These are phyloP conservation scores for Abelmoschus esculentus DNA, from an alignment of 345 rosid genomes.

Conservation along the genomic window DNA sequence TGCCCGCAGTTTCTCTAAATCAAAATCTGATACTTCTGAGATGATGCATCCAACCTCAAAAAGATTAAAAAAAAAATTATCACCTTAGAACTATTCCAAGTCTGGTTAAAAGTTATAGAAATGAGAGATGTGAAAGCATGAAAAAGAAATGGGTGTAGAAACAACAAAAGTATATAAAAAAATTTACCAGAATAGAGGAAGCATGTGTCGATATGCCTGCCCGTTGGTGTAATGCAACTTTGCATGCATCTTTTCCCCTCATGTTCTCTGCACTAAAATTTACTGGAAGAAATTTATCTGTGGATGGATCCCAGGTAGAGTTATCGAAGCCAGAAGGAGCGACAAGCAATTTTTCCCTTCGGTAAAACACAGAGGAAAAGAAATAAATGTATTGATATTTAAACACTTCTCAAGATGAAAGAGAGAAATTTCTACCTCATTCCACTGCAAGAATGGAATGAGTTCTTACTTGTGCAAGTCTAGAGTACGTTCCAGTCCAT, in stretches of 20 bases:
- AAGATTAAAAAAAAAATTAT: conserved; percentile 8
- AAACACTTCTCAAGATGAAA: not conserved
- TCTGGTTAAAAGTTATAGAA: not conserved
- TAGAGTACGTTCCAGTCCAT: conserved; percentile 57
- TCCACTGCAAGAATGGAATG: conserved; percentile 10
- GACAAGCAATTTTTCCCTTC: conserved; percentile 59
- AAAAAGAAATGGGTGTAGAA: not conserved
- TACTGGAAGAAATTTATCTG: conserved; percentile 47
- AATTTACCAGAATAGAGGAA: conserved; percentile 40
- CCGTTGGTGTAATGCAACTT: conserved; percentile 41
- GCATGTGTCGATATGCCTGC: conserved; percentile 35
- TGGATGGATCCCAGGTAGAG: conserved; percentile 62
- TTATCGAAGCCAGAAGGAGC: conserved; percentile 51
- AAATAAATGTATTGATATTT: not conserved
- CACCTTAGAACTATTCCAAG: conserved; percentile 2
- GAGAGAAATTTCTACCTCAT: conserved; percentile 4
- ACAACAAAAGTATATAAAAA: conserved; percentile 8
- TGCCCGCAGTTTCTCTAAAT: conserved; percentile 41
- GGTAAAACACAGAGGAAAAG: conserved; percentile 8
- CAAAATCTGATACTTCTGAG: conserved; percentile 40
- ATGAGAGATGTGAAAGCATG: not conserved
- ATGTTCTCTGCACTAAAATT: conserved; percentile 48
- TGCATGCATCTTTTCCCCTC: conserved; percentile 54
- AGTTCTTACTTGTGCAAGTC: conserved; percentile 53
- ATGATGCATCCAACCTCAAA: conserved; percentile 57